Evolutionary conservation across 148 eudicot species (phyloP), one percentile per base, ranked within the genome.

Genomic region (Fagopyrum tataricum): DNA sequence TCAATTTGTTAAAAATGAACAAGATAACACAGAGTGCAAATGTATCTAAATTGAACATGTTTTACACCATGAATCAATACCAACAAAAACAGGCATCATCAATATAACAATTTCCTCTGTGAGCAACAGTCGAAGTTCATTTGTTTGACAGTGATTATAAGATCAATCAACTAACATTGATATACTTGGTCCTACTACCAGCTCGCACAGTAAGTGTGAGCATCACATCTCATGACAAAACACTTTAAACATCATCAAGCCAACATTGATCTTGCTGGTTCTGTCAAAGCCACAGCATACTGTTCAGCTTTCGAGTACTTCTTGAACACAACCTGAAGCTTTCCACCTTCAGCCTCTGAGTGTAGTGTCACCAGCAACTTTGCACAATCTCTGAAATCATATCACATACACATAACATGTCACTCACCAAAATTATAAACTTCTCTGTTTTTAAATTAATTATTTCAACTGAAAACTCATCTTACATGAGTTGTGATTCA

Each of bases 401-500:
- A 20, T 8, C 55, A 51, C 74, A 49, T 11, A 70, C 4, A 41
- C 20, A 11, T 71, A 48, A 56, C 1, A 8, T 40, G 21, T 73
- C n/a, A 15, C n/a, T 43, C 7, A 64, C 15, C 68, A 66, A 24
- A 12, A 44, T 0, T 64, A 55, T 23, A 15, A 0, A 37, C 42
- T 31, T 9, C n/a, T 47, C 10, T n/a, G n/a, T n/a, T n/a, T n/a
- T n/a, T n/a, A n/a, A n/a, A n/a, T n/a, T n/a, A n/a, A n/a, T n/a
- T n/a, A n/a, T n/a, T n/a, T n/a, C n/a, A n/a, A n/a, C n/a, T 61
- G 78, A 55, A 21, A 8, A 43, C 7, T 6, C 21, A 64, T 37
- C 52, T 82, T 81, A 86, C 93, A 78, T 78, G 9, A 95, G 84
- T 72, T 95, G 87, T 31, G 76, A 4, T 72, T 95, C 99, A 6